A percentile compares a stretch with the other conserved stretches of the same genome.
Evolutionary conservation across 23 red algal genomes (phyloP).

Genomic region (Gracilaria caudata): DNA sequence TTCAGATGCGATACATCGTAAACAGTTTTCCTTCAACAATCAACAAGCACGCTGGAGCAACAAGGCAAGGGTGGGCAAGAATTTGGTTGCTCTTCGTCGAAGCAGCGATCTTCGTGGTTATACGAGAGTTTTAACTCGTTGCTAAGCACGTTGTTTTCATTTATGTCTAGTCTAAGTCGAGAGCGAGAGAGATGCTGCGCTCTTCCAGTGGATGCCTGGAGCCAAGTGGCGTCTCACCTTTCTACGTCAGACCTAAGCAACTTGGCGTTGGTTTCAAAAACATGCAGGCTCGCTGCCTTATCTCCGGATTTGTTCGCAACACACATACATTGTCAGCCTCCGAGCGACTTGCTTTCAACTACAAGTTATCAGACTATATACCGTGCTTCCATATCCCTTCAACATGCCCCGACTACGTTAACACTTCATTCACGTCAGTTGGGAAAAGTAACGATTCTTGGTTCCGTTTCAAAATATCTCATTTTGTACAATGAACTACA

Average conservation of each 20-base stretch:
- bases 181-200: neutral
- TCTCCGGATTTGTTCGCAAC: slow-evolving; percentile 26
- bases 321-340: slow-evolving; percentile 1
- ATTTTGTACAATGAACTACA: neutral
- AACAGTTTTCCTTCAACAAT: neutral
- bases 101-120: neutral
- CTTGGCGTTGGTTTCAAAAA: neutral
- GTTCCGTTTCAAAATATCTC: slow-evolving; percentile 2
- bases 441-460: neutral
- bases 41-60: neutral
- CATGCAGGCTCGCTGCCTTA: slow-evolving; percentile 24
- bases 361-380: slow-evolving; percentile 24
- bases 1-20: neutral
- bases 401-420: neutral
- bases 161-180: neutral
- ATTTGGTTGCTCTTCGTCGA: neutral
- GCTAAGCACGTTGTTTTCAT: neutral
- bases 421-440: neutral
- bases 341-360: slow-evolving; percentile 19
- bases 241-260: slow-evolving; percentile 5
- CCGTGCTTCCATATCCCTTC: neutral
- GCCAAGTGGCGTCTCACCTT: slow-evolving; percentile 20
- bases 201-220: slow-evolving; percentile 15
- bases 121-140: neutral
- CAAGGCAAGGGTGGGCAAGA: neutral